Evolutionary conservation across 768 basidiomycete species (phyloP).

Genomic region (Xerocomellus intermedius): DNA sequence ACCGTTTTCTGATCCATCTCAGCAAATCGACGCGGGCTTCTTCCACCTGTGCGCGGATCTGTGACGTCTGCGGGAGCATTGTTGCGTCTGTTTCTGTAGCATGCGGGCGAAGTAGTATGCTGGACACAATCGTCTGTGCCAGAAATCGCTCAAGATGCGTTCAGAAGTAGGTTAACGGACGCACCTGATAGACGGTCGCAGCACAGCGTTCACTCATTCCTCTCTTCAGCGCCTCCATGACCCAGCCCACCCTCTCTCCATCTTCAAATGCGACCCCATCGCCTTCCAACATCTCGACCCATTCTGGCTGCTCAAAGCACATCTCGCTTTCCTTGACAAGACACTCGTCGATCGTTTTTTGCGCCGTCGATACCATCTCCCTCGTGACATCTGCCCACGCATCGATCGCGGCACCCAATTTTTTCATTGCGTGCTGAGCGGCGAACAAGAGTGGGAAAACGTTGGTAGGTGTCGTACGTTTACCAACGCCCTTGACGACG

Average conservation of each 20-base stretch:
- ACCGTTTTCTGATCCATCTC: slow-evolving; percentile 75
- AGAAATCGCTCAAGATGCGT: not conserved
- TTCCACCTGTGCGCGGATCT: slow-evolving; percentile 71
- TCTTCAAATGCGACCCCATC: slow-evolving; percentile 78
- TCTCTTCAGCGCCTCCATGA: slow-evolving; percentile 63
- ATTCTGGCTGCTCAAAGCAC: slow-evolving; percentile 68
- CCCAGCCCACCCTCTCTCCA: slow-evolving; percentile 72
- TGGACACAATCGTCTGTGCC: slow-evolving; percentile 64
- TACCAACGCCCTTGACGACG: slow-evolving; percentile 71
- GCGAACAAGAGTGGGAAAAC: slow-evolving; percentile 69
- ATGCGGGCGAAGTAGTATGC: slow-evolving; percentile 68
- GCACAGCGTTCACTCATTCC: slow-evolving; percentile 66
- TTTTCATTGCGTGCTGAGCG: slow-evolving; percentile 57
- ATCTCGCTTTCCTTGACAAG: slow-evolving; percentile 57
- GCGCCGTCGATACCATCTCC: slow-evolving; percentile 64
- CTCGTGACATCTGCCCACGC: slow-evolving; percentile 39
- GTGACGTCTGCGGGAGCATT: slow-evolving; percentile 67
- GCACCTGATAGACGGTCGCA: slow-evolving; percentile 73
- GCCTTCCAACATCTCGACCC: slow-evolving; percentile 70
- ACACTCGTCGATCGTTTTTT: slow-evolving; percentile 61
- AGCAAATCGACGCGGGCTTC: slow-evolving; percentile 46
- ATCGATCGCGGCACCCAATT: slow-evolving; percentile 57
- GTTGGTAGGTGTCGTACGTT: slow-evolving; percentile 64
- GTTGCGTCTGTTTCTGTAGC: slow-evolving; percentile 56
- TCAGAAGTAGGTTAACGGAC: slow-evolving; percentile 4